Percentiles rank a stretch among this genome's conserved stretches.
Evolutionary conservation across 1,284 basidiomycete species (phyloP).

Genomic region (Mrakiaceae sp.): DNA sequence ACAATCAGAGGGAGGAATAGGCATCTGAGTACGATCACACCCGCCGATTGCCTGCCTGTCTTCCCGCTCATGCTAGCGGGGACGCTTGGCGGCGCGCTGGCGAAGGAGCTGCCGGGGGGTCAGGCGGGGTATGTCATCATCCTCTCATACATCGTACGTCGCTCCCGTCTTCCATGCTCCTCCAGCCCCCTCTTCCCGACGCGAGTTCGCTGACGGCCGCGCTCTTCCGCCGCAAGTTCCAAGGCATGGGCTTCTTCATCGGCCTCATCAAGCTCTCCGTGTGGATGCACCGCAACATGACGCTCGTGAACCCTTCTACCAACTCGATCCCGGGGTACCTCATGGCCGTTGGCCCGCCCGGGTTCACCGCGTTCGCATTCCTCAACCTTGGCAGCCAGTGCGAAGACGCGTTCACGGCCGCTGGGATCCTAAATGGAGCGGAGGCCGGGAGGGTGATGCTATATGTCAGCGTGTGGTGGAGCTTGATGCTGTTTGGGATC

Average conservation of each 20-base stretch:
- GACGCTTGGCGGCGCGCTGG: conserved; percentile 18
- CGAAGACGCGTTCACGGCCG: conserved; percentile 12
- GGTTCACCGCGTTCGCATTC: conserved; percentile 22
- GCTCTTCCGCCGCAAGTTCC: not conserved
- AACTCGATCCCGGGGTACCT: not conserved
- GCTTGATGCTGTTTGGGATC: not conserved
- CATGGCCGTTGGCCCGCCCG: conserved; percentile 19
- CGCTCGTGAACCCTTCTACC: conserved; percentile 1
- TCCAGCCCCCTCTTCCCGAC: too few species aligned
- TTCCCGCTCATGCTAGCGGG: conserved; percentile 22
- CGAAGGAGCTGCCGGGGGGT: not conserved
- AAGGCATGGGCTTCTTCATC: conserved; percentile 19
- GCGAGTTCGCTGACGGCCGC: too few species aligned
- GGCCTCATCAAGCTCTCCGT: conserved; percentile 6
- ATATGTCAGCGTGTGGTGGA: not conserved
- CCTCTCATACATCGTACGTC: conserved; percentile 13
- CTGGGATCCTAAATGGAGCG: conserved; percentile 6
- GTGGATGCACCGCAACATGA: conserved; percentile 21
- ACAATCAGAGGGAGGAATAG: not conserved
- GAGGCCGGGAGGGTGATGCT: not conserved
- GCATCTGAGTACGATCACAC: not conserved
- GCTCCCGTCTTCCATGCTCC: too few species aligned
- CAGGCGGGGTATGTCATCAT: conserved; percentile 10
- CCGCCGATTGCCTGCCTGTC: not conserved
- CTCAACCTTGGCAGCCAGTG: conserved; percentile 19